A percentile compares a stretch with the other conserved stretches of the same genome.
These are phyloP conservation scores for Dioscorea cayenensis DNA, from an alignment of 116 monocot genomes.

Conservation along the genomic window DNA sequence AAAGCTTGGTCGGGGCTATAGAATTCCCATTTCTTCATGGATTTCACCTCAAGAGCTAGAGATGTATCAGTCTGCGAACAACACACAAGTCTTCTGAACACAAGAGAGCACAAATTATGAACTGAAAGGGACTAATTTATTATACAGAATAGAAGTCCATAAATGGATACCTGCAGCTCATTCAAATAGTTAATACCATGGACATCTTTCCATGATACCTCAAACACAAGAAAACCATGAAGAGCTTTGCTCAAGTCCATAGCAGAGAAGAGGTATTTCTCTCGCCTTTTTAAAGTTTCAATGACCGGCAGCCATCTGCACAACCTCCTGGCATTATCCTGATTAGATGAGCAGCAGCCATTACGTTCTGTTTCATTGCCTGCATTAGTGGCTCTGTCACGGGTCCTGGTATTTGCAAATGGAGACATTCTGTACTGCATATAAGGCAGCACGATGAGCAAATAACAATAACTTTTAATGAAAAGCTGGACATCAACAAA, in stretches of 20 bases:
- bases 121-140: neutral
- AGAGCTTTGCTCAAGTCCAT: constrained; percentile 38
- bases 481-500: neutral
- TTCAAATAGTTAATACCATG: constrained; percentile 67
- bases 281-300: constrained; percentile 24
- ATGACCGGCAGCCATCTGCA: constrained; percentile 17
- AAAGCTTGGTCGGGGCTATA: constrained; percentile 42
- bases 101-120: constrained; percentile 5
- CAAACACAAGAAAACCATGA: constrained; percentile 61
- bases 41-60: constrained; percentile 57
- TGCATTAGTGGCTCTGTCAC: neutral
- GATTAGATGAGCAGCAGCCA: neutral
- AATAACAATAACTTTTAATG: neutral
- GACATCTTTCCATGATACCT: constrained; percentile 59
- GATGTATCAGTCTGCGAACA: constrained; percentile 44
- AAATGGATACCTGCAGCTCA: constrained; percentile 60
- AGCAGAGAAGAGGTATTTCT: constrained; percentile 13
- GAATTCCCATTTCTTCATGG: constrained; percentile 72
- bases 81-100: constrained; percentile 12
- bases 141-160: neutral
- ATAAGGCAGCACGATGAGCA: neutral
- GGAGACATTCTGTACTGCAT: constrained; percentile 62
- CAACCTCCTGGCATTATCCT: constrained; percentile 3
- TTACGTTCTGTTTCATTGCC: constrained; percentile 3
- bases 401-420: constrained; percentile 34